A percentile compares a stretch with the other conserved stretches of the same genome.
Evolutionary conservation across 2,329 filamentous ascomycete species (phyloP).

Genomic region (Hymenoscyphus fructigenus): DNA sequence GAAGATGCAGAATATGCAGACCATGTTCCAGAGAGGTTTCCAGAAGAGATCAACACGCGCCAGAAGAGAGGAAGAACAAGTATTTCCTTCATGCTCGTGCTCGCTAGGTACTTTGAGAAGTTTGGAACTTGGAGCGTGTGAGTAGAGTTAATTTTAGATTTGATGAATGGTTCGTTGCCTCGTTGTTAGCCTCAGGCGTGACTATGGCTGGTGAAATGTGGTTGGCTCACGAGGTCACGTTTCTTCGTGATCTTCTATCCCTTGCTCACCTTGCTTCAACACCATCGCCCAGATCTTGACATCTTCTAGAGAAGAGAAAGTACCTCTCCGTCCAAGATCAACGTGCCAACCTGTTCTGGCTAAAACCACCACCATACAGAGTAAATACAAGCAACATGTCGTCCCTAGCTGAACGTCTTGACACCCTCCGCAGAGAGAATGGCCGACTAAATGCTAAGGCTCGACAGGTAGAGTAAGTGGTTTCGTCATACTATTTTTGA

Average conservation of each 20-base stretch:
- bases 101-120: neutral
- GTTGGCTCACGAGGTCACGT: neutral
- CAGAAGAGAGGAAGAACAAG: neutral
- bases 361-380: too few relatives aligned
- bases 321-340: neutral
- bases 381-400: conserved; percentile 9
- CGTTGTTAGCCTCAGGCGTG: neutral
- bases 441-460: conserved; percentile 19
- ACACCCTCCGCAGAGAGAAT: conserved; percentile 19
- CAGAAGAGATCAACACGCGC: neutral
- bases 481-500: neutral
- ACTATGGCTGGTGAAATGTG: neutral
- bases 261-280: too few relatives aligned
- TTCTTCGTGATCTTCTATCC: neutral
- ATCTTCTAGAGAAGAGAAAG: too few relatives aligned
- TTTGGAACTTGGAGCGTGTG: too few relatives aligned
- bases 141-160: too few relatives aligned
- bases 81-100: neutral
- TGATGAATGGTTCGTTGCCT: neutral
- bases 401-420: conserved; percentile 12
- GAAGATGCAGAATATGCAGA: neutral
- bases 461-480: conserved; percentile 23
- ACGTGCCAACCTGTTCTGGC: neutral
- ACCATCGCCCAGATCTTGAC: neutral
- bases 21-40: neutral